A percentile compares a stretch with the other conserved stretches of the same genome.
These are phyloP conservation scores for Daldinia concentrica DNA, from an alignment of 495 filamentous ascomycete species.

Conservation along the genomic window DNA sequence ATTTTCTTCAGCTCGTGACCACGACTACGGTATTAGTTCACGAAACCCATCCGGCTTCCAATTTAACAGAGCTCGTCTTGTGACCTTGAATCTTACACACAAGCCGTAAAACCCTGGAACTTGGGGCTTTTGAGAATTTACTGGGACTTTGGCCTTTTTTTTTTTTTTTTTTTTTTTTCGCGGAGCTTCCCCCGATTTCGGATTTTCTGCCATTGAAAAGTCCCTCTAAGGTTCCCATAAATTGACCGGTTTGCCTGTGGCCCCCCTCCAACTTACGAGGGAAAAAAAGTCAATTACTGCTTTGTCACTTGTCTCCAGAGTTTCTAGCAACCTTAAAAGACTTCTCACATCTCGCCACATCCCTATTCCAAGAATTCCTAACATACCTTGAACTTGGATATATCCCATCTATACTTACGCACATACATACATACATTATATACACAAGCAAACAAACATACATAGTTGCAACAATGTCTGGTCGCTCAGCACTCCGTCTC, in stretches of 20 bases:
- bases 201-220: slow-evolving; percentile 19
- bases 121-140: background rate
- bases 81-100: slow-evolving; percentile 24
- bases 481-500: slow-evolving; percentile 49
- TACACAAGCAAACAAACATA: background rate
- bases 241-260: slow-evolving; percentile 28
- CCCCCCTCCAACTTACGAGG: slow-evolving; percentile 11
- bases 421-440: background rate
- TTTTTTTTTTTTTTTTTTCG: slow-evolving; percentile 13
- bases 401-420: slow-evolving; percentile 1
- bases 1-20: slow-evolving; percentile 26
- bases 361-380: background rate
- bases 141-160: background rate
- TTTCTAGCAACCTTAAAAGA: slow-evolving; percentile 8
- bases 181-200: slow-evolving; percentile 28
- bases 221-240: slow-evolving; percentile 32
- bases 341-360: slow-evolving; percentile 7
- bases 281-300: slow-evolving; percentile 1
- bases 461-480: slow-evolving; percentile 51
- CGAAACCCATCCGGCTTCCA: slow-evolving; percentile 23
- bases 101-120: background rate
- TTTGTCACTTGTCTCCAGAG: slow-evolving; percentile 8
- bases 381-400: background rate
- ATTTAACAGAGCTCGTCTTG: slow-evolving; percentile 33
- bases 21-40: slow-evolving; percentile 18